phyloP scores from a whole-genome alignment of 352 stramenopile genomes.

The Blastocystis sp. region DNA sequence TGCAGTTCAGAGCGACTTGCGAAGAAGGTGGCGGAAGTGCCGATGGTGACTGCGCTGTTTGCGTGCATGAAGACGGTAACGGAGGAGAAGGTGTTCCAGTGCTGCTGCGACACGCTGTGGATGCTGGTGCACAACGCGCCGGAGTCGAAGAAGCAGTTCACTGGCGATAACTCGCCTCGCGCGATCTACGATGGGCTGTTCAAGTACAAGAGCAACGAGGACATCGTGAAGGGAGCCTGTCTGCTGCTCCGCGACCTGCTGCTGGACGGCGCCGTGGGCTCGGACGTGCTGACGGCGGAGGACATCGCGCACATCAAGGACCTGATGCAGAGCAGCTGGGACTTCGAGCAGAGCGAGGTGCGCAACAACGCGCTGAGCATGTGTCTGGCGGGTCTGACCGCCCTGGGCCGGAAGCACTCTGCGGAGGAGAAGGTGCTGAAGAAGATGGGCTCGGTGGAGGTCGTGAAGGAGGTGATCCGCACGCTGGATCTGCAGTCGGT shows the following conservation, averaged over 20 bases:
- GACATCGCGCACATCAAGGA: not conserved
- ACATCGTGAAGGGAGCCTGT: slow-evolving; percentile 12
- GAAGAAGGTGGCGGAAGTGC: not conserved
- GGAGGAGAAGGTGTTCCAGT: not conserved
- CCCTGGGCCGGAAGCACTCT: not conserved
- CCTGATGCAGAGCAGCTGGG: slow-evolving; percentile 27
- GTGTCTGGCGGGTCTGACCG: not conserved
- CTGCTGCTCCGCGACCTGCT: slow-evolving; percentile 39
- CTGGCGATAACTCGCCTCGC: slow-evolving; percentile 39
- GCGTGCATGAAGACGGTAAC: slow-evolving; percentile 19
- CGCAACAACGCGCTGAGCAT: slow-evolving; percentile 47
- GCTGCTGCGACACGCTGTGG: not conserved
- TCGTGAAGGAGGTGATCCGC: slow-evolving; percentile 9
- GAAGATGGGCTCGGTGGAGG: not conserved
- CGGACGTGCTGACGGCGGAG: slow-evolving; percentile 8
- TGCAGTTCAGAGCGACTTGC: not conserved
- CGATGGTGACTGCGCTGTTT: slow-evolving; percentile 3
- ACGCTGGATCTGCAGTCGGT: not conserved
- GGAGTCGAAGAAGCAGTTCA: not conserved
- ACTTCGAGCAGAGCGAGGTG: not conserved
- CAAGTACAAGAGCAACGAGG: slow-evolving; percentile 27
- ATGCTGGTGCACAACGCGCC: slow-evolving; percentile 29
- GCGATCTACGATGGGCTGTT: slow-evolving; percentile 48
- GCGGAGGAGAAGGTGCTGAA: slow-evolving; percentile 37
- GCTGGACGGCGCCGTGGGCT: not conserved